Percentiles rank a stretch among this genome's conserved stretches.
phyloP scores from a whole-genome alignment of 1,284 basidiomycete species.

The Fistulina hepatica region DNA sequence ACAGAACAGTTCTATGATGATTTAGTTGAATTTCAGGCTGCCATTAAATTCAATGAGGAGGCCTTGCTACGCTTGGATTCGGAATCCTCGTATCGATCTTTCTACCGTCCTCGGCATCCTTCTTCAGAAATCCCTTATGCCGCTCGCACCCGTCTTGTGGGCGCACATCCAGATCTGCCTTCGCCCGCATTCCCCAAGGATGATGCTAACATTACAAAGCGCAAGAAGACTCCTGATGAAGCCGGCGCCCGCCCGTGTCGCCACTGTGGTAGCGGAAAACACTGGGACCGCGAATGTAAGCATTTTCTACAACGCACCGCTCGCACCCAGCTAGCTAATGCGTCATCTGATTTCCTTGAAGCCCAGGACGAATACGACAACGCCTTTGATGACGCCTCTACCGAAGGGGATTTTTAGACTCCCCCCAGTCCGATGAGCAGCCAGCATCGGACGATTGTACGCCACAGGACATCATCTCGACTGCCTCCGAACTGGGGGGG shows the following conservation, averaged over 20 bases:
- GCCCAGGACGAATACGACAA: slow-evolving; percentile 18
- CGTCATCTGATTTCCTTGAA: slow-evolving; percentile 11
- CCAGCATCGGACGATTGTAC: background rate
- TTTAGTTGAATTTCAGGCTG: slow-evolving; percentile 13
- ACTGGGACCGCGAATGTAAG: slow-evolving; percentile 26
- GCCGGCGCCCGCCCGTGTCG: slow-evolving; percentile 24
- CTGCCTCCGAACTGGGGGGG: slow-evolving; percentile 4
- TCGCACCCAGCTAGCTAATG: slow-evolving; percentile 12
- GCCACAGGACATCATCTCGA: background rate
- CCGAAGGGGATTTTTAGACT: slow-evolving; percentile 11
- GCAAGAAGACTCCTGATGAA: slow-evolving; percentile 19
- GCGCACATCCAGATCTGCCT: background rate
- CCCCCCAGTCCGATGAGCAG: slow-evolving; percentile 6
- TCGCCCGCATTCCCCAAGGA: slow-evolving; percentile 12
- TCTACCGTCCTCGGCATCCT: background rate
- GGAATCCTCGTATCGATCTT: background rate
- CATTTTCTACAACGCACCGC: slow-evolving; percentile 15
- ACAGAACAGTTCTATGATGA: slow-evolving; percentile 11
- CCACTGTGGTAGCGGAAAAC: slow-evolving; percentile 27
- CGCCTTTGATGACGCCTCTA: slow-evolving; percentile 7
- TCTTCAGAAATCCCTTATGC: slow-evolving; percentile 1
- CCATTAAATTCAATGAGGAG: slow-evolving; percentile 16
- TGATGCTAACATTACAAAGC: slow-evolving; percentile 13
- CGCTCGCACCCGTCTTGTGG: slow-evolving; percentile 5
- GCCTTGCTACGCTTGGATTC: slow-evolving; percentile 7